Evolutionary conservation across 2,329 filamentous ascomycete genomes (phyloP).

Genomic region (Aspergillus flavus): DNA sequence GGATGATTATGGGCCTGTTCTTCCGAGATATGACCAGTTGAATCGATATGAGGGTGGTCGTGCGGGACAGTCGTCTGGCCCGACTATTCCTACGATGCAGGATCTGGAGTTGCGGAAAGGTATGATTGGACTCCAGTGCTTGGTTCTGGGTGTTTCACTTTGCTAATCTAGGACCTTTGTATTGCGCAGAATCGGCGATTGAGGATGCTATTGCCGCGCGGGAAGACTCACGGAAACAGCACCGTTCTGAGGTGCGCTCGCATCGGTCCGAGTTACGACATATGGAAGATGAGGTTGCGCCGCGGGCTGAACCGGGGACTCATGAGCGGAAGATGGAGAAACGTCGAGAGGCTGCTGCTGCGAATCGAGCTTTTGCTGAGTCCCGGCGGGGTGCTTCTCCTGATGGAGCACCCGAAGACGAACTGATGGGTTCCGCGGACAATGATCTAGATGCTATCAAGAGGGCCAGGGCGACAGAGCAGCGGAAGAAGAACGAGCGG

Average conservation of each 20-base stretch:
- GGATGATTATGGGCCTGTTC: constrained; percentile 63
- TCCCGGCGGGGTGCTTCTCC: constrained; percentile 63
- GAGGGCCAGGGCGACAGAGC: constrained; percentile 63
- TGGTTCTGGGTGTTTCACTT: background rate
- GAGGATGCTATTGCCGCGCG: constrained; percentile 34
- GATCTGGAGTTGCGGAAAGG: constrained; percentile 67
- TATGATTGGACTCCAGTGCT: constrained; percentile 14
- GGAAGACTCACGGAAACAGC: constrained; percentile 34
- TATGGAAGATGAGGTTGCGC: constrained; percentile 71
- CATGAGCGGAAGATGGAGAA: constrained; percentile 87
- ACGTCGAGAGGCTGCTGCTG: constrained; percentile 69
- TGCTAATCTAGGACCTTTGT: background rate
- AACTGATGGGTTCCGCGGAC: constrained; percentile 71
- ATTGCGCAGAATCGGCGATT: constrained; percentile 30
- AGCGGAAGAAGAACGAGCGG: constrained; percentile 78
- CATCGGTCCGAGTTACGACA: constrained; percentile 38
- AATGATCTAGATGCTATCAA: constrained; percentile 65
- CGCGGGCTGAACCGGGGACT: constrained; percentile 80
- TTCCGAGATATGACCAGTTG: constrained; percentile 34
- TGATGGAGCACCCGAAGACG: constrained; percentile 68
- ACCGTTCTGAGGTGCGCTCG: constrained; percentile 56
- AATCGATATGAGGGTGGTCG: background rate
- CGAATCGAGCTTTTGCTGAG: constrained; percentile 70
- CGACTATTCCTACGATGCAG: constrained; percentile 67
- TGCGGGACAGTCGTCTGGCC: constrained; percentile 49